A percentile compares a stretch with the other conserved stretches of the same genome.
Evolutionary conservation across 768 basidiomycete species (phyloP).

Genomic region (Boletus vermiculosoides): DNA sequence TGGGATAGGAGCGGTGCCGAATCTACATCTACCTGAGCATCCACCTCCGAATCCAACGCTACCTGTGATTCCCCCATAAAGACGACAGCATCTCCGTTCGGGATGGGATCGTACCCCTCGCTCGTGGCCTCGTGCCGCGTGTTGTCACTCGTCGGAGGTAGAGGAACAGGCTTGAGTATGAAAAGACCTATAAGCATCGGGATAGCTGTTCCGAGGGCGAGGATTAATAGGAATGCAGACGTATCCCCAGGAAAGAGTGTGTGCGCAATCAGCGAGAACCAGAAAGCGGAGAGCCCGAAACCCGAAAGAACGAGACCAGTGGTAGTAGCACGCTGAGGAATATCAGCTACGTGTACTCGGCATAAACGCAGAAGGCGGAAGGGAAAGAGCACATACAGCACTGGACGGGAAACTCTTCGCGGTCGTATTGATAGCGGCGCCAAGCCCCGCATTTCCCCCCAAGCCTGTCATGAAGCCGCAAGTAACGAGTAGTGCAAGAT

Average conservation of each 20-base stretch:
- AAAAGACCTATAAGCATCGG: constrained; percentile 81
- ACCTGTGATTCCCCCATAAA: constrained; percentile 25
- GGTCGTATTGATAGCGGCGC: constrained; percentile 72
- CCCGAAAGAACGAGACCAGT: constrained; percentile 82
- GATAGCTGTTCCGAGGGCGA: constrained; percentile 73
- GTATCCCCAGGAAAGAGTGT: constrained; percentile 74
- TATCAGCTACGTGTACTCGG: neutral
- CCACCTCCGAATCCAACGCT: constrained; percentile 9
- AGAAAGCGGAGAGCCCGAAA: constrained; percentile 88
- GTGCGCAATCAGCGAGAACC: constrained; percentile 78
- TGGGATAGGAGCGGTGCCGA: constrained; percentile 25
- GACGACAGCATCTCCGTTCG: constrained; percentile 17
- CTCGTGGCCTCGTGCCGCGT: neutral
- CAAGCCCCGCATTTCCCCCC: constrained; percentile 72
- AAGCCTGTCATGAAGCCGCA: constrained; percentile 74
- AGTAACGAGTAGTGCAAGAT: constrained; percentile 51
- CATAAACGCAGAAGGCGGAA: neutral
- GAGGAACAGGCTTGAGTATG: constrained; percentile 67
- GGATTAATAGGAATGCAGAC: constrained; percentile 69
- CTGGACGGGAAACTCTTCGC: constrained; percentile 80
- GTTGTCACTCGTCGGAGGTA: constrained; percentile 37
- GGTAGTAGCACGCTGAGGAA: constrained; percentile 62
- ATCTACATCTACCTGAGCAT: constrained; percentile 17
- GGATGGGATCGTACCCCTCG: constrained; percentile 23
- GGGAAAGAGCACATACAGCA: constrained; percentile 44